A percentile compares a stretch with the other conserved stretches of the same genome.
These are phyloP conservation scores for Rhytidhysteron rufulum DNA, from an alignment of 2,329 filamentous ascomycete species.

Conservation along the genomic window DNA sequence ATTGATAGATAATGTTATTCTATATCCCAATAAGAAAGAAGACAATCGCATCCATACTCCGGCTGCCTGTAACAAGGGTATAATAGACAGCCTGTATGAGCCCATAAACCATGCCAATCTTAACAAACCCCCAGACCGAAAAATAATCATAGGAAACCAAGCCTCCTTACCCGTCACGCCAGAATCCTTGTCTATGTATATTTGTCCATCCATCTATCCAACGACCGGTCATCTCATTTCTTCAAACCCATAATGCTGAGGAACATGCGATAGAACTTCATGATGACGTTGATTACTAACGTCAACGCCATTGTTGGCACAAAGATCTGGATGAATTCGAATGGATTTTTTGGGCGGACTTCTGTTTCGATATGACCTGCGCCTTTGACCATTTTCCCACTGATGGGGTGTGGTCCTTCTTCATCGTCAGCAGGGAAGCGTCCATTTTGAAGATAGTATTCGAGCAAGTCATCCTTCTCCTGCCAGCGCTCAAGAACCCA, in stretches of 20 bases:
- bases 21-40: too few relatives aligned
- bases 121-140: too few relatives aligned
- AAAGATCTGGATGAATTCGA: constrained; percentile 45
- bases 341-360: constrained; percentile 35
- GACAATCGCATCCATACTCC: too few relatives aligned
- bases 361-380: constrained; percentile 47
- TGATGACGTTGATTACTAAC: constrained; percentile 31
- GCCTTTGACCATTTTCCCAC: constrained; percentile 22
- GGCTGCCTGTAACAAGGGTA: too few relatives aligned
- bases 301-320: constrained; percentile 33
- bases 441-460: constrained; percentile 68
- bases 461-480: constrained; percentile 85
- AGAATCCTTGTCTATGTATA: too few relatives aligned
- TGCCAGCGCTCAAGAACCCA: constrained; percentile 86
- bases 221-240: background rate
- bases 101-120: too few relatives aligned
- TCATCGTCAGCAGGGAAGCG: constrained; percentile 72
- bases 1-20: too few relatives aligned
- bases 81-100: too few relatives aligned
- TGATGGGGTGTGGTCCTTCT: constrained; percentile 13
- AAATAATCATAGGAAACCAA: too few relatives aligned
- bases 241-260: background rate
- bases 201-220: background rate
- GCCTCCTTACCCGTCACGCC: too few relatives aligned
- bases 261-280: constrained; percentile 12